Base-by-base conservation (phyloP, 768 basidiomycete species). In the Tephrocybe sp. region DNA sequence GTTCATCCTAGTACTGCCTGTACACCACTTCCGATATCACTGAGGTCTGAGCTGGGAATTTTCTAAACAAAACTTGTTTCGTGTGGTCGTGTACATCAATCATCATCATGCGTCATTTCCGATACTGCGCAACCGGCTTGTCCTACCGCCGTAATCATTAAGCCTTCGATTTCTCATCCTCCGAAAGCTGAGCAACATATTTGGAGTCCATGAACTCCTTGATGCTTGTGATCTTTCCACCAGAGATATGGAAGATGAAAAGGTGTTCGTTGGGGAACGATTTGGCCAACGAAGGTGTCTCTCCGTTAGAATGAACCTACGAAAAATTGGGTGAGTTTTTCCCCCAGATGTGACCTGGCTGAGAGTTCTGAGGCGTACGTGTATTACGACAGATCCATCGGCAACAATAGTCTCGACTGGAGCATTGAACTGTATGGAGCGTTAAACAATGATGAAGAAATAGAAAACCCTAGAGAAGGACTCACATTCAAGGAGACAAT, bases 11-110 rank as follows among this genome's bases (percentile, higher is more conserved):
- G 67, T 58, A 64, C 55, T 67, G 67, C 56, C 52, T 62, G 32
- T 68, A 68, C 54, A 44, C 56, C 26, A 53, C 61, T 1, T 65
- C 65, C 11, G 67, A 68, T 47, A 66, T 66, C 53, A 60, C 52
- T 30, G 28, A 30, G 28, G 28, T 30, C 28, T 30, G 28, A 30
- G 28, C 28, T 30, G 28, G 28, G 28, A 30, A 30, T 5, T 30
- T 30, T 11, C 11, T 5, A 30, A 5, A 30, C 11, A 30, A 30
- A 30, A 30, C 5, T 30, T 30, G 28, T 7, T 10, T 3, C n/a
- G 37, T 49, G 18, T 49, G n/a, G 5, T 49, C 17, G 36, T 33
- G 18, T 34, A 2, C 30, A 15, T 34, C 17, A n/a, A 46, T 34
- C 36, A n/a, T 46, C 33, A 26, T 45, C n/a, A 30, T 12, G 43